Evolutionary conservation across 2,329 filamentous ascomycete species (phyloP).

Genomic region (Hypoxylon sp.): DNA sequence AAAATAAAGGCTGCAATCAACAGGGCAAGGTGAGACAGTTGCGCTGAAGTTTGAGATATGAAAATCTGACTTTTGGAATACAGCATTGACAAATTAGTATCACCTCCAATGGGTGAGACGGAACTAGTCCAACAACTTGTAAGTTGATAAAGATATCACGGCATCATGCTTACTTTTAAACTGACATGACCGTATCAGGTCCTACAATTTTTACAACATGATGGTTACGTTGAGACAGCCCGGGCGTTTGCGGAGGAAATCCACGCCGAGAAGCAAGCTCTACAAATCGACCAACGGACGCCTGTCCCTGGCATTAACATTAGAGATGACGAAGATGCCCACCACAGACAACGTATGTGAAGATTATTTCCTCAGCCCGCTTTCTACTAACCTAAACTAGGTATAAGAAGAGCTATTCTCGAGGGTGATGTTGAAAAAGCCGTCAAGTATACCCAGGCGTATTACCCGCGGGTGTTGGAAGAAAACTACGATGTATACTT

Average conservation of each 20-base stretch:
- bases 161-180: neutral
- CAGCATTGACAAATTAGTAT: slow-evolving; percentile 71
- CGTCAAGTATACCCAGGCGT: slow-evolving; percentile 82
- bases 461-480: slow-evolving; percentile 84
- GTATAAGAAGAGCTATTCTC: slow-evolving; percentile 87
- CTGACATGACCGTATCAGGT: slow-evolving; percentile 58
- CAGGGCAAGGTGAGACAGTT: slow-evolving; percentile 57
- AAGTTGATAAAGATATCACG: slow-evolving; percentile 41
- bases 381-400: slow-evolving; percentile 61
- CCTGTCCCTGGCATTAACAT: slow-evolving; percentile 74
- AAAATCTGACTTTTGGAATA: slow-evolving; percentile 34
- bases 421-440: slow-evolving; percentile 94
- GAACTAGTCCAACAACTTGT: slow-evolving; percentile 86
- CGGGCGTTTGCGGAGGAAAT: slow-evolving; percentile 89
- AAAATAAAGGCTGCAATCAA: slow-evolving; percentile 73
- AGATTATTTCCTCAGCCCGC: no score
- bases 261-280: slow-evolving; percentile 77
- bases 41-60: neutral
- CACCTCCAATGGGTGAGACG: slow-evolving; percentile 76
- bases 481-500: slow-evolving; percentile 90
- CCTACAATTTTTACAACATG: slow-evolving; percentile 91
- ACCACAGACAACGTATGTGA: slow-evolving; percentile 85
- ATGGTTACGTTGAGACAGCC: slow-evolving; percentile 95
- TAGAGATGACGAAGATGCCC: slow-evolving; percentile 87
- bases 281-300: slow-evolving; percentile 70